Evolutionary conservation across 2,329 filamentous ascomycete species (phyloP).

Genomic region (Clarireedia homoeocarpa): DNA sequence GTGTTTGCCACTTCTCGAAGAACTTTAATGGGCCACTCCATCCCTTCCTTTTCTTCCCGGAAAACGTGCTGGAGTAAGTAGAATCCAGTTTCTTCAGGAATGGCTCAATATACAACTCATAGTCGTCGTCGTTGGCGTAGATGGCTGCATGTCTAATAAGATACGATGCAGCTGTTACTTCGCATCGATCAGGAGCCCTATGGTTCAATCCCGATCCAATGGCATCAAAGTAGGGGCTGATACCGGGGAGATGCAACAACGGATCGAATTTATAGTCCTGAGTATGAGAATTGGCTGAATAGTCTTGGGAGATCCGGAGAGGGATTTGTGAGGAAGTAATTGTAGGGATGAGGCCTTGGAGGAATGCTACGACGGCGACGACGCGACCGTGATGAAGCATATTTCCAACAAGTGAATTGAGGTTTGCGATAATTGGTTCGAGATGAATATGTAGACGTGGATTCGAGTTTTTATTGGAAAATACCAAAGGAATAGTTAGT

Average conservation of each 20-base stretch:
- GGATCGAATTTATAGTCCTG: conserved; percentile 42
- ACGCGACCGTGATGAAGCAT: neutral
- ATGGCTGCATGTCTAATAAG: conserved; percentile 43
- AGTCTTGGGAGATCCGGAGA: conserved; percentile 7
- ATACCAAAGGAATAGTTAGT: too few species aligned
- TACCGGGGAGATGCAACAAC: conserved; percentile 46
- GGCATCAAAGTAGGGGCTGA: conserved; percentile 49
- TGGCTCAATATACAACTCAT: conserved; percentile 42
- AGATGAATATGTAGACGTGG: too few species aligned
- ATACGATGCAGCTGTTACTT: conserved; percentile 40
- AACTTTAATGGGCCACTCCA: conserved; percentile 24
- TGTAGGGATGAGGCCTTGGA: neutral
- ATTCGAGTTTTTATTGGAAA: too few species aligned
- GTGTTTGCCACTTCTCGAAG: conserved; percentile 24
- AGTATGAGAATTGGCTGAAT: conserved; percentile 15
- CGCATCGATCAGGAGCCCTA: conserved; percentile 30
- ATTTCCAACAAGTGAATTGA: neutral
- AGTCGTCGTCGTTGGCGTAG: conserved; percentile 45
- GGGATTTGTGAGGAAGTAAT: conserved; percentile 5
- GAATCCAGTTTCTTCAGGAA: conserved; percentile 48
- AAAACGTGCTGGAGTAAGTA: conserved; percentile 20
- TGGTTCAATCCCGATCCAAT: conserved; percentile 29
- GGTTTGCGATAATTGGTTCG: too few species aligned
- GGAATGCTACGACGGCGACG: neutral
- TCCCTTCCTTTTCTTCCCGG: conserved; percentile 18